phyloP scores from a whole-genome alignment of 441 rosid genomes.

The Syzygium malaccense region DNA sequence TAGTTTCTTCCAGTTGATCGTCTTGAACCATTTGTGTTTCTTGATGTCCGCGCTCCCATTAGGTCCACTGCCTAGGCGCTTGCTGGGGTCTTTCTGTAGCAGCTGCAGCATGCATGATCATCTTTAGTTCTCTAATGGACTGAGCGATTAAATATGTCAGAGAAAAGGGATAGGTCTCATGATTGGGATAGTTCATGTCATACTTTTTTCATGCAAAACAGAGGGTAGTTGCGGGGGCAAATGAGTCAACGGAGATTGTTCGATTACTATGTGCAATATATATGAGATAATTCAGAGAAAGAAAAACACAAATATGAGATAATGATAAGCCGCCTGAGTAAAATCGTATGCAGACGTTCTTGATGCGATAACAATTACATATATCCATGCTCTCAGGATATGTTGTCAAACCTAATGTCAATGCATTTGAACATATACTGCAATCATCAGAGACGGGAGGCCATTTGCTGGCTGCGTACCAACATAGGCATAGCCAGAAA shows the following conservation, averaged over 20 bases:
- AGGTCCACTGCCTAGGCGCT: conserved; percentile 69
- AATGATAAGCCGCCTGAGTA: background rate
- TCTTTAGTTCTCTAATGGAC: background rate
- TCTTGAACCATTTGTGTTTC: conserved; percentile 83
- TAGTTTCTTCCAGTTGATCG: conserved; percentile 80
- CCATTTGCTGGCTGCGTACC: background rate
- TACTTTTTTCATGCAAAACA: background rate
- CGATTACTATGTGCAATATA: background rate
- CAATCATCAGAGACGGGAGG: background rate
- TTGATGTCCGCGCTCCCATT: conserved; percentile 66
- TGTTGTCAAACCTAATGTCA: background rate
- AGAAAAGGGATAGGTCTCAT: background rate
- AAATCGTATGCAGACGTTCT: background rate
- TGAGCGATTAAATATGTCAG: background rate
- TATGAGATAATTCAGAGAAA: background rate
- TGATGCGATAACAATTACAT: background rate
- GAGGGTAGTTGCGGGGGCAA: background rate
- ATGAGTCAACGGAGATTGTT: background rate
- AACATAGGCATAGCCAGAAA: background rate
- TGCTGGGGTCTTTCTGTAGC: conserved; percentile 70
- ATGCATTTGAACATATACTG: background rate
- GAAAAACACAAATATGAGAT: background rate
- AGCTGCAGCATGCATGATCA: conserved; percentile 29
- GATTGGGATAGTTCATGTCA: background rate
- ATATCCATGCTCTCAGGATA: background rate